Evolutionary conservation across 257 asterid genomes (phyloP).

Genomic region (Fraxinus pennsylvanica): DNA sequence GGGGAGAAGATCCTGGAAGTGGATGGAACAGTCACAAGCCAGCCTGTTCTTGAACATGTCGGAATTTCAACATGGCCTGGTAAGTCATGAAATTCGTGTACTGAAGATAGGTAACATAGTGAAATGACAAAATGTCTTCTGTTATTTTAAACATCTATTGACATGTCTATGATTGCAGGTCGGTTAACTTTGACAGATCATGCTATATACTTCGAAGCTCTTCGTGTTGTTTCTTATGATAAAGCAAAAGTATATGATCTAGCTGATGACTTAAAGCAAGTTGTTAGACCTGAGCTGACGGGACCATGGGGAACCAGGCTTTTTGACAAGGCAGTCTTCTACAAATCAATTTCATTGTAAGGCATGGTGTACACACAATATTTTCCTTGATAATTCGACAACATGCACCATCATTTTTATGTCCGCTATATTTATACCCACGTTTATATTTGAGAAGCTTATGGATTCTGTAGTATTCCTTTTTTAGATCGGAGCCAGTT

Average conservation of each 20-base stretch:
- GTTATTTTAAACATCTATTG: slow-evolving; percentile 11
- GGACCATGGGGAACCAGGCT: slow-evolving; percentile 99
- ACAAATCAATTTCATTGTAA: slow-evolving; percentile 79
- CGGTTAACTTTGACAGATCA: slow-evolving; percentile 87
- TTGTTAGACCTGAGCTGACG: slow-evolving; percentile 86
- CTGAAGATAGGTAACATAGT: not conserved
- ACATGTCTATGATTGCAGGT: slow-evolving; percentile 59
- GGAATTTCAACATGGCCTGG: slow-evolving; percentile 96
- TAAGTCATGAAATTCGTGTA: slow-evolving; percentile 33
- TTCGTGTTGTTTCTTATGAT: slow-evolving; percentile 85
- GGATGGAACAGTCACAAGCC: slow-evolving; percentile 89
- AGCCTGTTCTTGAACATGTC: slow-evolving; percentile 95
- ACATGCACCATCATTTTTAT: slow-evolving; percentile 7
- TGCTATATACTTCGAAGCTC: slow-evolving; percentile 93
- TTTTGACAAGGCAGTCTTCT: slow-evolving; percentile 87
- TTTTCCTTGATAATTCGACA: not conserved
- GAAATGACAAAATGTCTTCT: not conserved
- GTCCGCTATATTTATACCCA: slow-evolving; percentile 23
- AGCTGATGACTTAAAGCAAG: slow-evolving; percentile 85
- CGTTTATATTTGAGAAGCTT: slow-evolving; percentile 24
- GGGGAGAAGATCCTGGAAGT: slow-evolving; percentile 83
- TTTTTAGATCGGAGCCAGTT: slow-evolving; percentile 81
- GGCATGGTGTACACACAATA: slow-evolving; percentile 29
- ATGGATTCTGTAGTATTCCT: slow-evolving; percentile 36
- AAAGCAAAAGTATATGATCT: slow-evolving; percentile 87